Evolutionary conservation across 176 grass and related monocot genomes (phyloP).

Genomic region (Tillandsia fasciculata): DNA sequence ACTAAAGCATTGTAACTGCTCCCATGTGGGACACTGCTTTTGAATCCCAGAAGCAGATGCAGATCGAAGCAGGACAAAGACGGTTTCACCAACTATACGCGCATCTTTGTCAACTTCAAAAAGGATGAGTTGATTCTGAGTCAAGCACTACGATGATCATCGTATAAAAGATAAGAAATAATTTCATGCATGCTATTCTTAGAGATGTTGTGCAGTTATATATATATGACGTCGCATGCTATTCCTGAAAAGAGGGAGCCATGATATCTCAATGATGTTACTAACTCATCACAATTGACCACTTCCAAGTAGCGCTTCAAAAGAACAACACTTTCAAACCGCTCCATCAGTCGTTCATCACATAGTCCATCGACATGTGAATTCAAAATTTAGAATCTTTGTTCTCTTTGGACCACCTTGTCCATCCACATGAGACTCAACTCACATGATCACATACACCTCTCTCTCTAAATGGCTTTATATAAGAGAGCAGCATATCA

Average conservation of each 20-base stretch:
- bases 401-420: background rate
- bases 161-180: background rate
- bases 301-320: background rate
- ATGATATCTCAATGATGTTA: background rate
- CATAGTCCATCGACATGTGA: too few species aligned
- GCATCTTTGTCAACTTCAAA: background rate
- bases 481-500: background rate
- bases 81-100: conserved; percentile 5
- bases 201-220: background rate
- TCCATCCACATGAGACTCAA: background rate
- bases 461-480: background rate
- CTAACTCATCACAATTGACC: background rate
- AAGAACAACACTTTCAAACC: background rate
- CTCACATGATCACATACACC: background rate
- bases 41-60: background rate
- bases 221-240: background rate
- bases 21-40: too few species aligned
- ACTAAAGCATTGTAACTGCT: too few species aligned
- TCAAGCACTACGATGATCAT: background rate
- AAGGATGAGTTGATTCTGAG: background rate
- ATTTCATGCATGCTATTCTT: background rate
- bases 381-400: background rate
- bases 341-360: too few species aligned
- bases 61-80: background rate
- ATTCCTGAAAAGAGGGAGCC: background rate